Evolutionary conservation across 1,284 basidiomycete genomes (phyloP).

Genomic region (Fomitopsis schrenkii): DNA sequence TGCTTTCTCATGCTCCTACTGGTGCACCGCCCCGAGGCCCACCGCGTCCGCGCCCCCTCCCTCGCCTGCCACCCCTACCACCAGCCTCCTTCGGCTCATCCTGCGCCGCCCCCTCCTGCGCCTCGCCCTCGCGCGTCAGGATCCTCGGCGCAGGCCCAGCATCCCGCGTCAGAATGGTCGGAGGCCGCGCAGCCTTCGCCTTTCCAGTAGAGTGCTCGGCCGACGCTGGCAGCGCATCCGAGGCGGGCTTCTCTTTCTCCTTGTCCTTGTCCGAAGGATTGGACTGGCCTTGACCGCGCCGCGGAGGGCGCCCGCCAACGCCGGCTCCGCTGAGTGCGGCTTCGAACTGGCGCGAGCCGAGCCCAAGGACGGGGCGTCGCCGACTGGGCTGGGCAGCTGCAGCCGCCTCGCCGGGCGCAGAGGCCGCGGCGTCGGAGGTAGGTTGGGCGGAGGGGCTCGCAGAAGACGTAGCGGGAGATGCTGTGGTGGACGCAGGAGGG

Average conservation of each 20-base stretch:
- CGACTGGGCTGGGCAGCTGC: conserved; percentile 24
- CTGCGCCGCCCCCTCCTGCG: conserved; percentile 2
- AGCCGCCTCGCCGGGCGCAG: conserved; percentile 5
- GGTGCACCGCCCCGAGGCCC: too few species aligned
- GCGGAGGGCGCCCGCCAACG: conserved; percentile 34
- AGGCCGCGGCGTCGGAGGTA: not conserved
- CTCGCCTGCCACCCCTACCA: conserved; percentile 15
- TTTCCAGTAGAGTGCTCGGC: conserved; percentile 2
- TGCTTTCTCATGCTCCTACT: too few species aligned
- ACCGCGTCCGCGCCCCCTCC: too few species aligned
- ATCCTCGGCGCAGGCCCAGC: conserved; percentile 14
- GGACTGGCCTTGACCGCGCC: conserved; percentile 10
- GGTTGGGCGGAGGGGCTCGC: conserved; percentile 3
- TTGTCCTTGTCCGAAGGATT: conserved; percentile 14
- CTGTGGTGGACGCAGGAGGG: conserved; percentile 5
- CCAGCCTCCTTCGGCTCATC: conserved; percentile 11
- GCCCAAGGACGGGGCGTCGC: conserved; percentile 53
- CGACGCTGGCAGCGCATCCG: not conserved
- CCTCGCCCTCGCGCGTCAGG: conserved; percentile 10
- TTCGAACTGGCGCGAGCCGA: conserved; percentile 62
- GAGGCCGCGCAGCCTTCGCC: conserved; percentile 15
- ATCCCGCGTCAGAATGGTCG: conserved; percentile 29
- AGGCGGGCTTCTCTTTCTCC: conserved; percentile 15
- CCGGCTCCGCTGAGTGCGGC: conserved; percentile 58
- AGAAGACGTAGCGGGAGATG: conserved; percentile 5